Evolutionary conservation across 768 basidiomycete genomes (phyloP).

Genomic region (Russula sp.): DNA sequence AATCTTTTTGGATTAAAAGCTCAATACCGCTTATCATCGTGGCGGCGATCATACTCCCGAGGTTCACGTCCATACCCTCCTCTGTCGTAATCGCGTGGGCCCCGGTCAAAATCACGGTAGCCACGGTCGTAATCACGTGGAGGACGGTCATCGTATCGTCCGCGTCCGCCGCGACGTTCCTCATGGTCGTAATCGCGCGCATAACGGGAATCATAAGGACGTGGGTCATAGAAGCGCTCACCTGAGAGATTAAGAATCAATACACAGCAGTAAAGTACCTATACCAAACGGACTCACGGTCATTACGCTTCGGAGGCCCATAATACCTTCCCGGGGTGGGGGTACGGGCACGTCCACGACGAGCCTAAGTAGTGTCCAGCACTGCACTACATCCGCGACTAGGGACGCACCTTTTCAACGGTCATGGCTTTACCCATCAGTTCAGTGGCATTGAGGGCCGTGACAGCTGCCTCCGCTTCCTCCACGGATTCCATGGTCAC

Average conservation of each 20-base stretch:
- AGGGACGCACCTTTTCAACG: conserved; percentile 75
- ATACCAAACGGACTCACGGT: conserved; percentile 42
- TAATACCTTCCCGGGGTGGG: conserved; percentile 95
- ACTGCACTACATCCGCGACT: too few species aligned
- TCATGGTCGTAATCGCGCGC: conserved; percentile 59
- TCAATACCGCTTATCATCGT: conserved; percentile 41
- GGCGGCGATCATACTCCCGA: conserved; percentile 29
- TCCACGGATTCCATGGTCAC: conserved; percentile 81
- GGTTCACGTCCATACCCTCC: conserved; percentile 42
- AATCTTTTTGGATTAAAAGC: conserved; percentile 4
- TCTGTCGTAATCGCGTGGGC: conserved; percentile 31
- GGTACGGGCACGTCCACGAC: conserved; percentile 84
- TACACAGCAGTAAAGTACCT: not conserved
- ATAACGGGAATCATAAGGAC: conserved; percentile 89
- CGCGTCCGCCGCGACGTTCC: conserved; percentile 43
- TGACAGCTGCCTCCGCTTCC: conserved; percentile 89
- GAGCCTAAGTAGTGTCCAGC: conserved; percentile 51
- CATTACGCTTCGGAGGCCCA: conserved; percentile 81
- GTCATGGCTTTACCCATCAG: conserved; percentile 83
- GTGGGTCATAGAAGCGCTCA: conserved; percentile 87
- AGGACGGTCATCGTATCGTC: conserved; percentile 40
- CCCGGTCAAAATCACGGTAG: conserved; percentile 30
- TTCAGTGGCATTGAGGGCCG: conserved; percentile 78
- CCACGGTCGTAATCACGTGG: conserved; percentile 40
- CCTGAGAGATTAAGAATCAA: conserved; percentile 40